Evolutionary conservation across 768 basidiomycete species (phyloP).

Genomic region (Lactarius trivialis): DNA sequence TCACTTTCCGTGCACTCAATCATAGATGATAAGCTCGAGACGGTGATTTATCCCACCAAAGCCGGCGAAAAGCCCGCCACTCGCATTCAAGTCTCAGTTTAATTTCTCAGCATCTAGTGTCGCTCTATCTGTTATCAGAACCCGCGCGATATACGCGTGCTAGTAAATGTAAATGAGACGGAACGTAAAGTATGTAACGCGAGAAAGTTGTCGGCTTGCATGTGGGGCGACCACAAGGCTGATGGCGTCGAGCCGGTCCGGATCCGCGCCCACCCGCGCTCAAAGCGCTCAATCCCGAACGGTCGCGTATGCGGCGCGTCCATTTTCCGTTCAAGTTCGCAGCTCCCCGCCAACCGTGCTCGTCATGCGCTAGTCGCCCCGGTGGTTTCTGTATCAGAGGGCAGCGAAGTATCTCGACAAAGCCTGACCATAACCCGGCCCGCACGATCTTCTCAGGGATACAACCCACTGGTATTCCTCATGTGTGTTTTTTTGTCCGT

Average conservation of each 20-base stretch:
- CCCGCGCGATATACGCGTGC: not conserved
- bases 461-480: constrained; percentile 87
- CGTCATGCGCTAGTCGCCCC: no score
- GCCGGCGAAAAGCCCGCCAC: not conserved
- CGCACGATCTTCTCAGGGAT: constrained; percentile 81
- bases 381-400: not conserved
- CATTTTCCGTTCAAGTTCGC: not conserved
- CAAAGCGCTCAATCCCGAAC: not conserved
- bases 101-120: not conserved
- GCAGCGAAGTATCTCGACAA: not conserved
- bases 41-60: not conserved
- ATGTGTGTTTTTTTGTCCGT: constrained; percentile 44
- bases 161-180: not conserved
- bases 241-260: not conserved
- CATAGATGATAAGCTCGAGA: not conserved
- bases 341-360: not conserved
- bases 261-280: no score
- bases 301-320: constrained; percentile 12
- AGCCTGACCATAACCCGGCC: not conserved
- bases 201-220: not conserved
- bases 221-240: not conserved
- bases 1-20: not conserved
- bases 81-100: not conserved
- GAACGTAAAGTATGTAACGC: not conserved
- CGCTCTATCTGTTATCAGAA: not conserved